These are phyloP conservation scores for Hanseniaspora gamundiae DNA, from an alignment of 1,139 yeast genomes.

Conservation along the genomic window DNA sequence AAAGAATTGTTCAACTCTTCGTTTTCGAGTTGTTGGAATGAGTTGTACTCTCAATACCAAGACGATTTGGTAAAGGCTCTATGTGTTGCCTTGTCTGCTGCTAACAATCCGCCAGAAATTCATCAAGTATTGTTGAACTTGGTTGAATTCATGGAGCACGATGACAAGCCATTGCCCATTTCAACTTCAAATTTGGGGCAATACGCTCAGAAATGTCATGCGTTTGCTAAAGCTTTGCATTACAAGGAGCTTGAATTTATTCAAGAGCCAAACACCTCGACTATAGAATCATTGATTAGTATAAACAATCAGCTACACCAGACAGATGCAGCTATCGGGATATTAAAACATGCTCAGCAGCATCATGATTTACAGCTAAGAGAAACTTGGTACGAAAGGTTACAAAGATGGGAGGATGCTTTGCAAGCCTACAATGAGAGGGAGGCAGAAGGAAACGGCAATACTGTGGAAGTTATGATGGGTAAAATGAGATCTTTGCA, in stretches of 20 bases:
- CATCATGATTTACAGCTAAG: conserved; percentile 86
- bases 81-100: conserved; percentile 77
- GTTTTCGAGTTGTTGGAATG: conserved; percentile 94
- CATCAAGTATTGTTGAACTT: conserved; percentile 78
- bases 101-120: conserved; percentile 92
- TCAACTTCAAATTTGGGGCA: conserved; percentile 81
- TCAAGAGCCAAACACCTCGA: conserved; percentile 84
- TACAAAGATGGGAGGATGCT: conserved; percentile 98
- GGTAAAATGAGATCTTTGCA: conserved; percentile 97
- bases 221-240: conserved; percentile 93
- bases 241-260: conserved; percentile 91
- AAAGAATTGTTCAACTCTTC: conserved; percentile 88
- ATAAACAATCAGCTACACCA: conserved; percentile 93
- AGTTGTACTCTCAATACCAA: conserved; percentile 80
- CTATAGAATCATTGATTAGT: conserved; percentile 83
- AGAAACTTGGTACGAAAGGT: conserved; percentile 95
- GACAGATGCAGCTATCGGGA: conserved; percentile 96
- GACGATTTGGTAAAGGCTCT: conserved; percentile 81
- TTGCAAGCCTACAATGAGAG: conserved; percentile 74
- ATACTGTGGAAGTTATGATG: conserved; percentile 65
- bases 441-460: conserved; percentile 38
- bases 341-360: conserved; percentile 86
- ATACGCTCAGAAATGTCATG: conserved; percentile 92
- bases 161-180: conserved; percentile 85
- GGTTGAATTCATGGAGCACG: conserved; percentile 97